phyloP scores from a whole-genome alignment of 345 rosid species.

The Populus simonii region DNA sequence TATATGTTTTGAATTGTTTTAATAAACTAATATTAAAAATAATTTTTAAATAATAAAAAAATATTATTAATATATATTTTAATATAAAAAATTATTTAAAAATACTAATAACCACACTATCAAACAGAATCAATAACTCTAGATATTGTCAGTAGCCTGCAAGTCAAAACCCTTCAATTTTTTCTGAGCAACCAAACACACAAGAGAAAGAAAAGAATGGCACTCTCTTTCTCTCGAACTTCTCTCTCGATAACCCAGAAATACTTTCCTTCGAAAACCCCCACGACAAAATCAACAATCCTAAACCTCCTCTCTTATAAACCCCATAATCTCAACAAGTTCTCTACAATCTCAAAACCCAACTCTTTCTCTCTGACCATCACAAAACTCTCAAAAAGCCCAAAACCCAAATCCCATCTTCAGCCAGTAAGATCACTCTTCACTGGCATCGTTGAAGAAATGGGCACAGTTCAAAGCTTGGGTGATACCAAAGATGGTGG shows the following conservation, averaged over 20 bases:
- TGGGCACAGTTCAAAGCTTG: slow-evolving; percentile 57
- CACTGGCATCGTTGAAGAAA: slow-evolving; percentile 86
- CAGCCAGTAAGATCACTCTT: slow-evolving; percentile 48
- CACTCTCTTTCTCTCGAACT: not conserved
- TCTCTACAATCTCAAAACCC: not conserved
- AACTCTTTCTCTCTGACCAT: not conserved
- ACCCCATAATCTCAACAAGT: not conserved
- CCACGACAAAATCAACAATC: not conserved
- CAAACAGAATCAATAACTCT: too few relatives aligned
- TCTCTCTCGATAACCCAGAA: not conserved
- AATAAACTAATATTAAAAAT: too few relatives aligned
- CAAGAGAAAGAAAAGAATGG: not conserved
- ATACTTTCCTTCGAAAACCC: not conserved
- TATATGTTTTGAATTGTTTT: too few relatives aligned
- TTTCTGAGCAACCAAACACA: not conserved
- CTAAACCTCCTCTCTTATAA: not conserved
- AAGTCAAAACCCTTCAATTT: not conserved
- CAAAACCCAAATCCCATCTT: not conserved
- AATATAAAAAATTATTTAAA: too few relatives aligned
- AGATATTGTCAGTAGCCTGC: not conserved
- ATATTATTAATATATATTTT: too few relatives aligned
- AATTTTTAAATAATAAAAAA: too few relatives aligned
- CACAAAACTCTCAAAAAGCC: not conserved
- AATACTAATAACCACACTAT: too few relatives aligned
- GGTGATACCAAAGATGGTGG: slow-evolving; percentile 61